phyloP scores from a whole-genome alignment of 805 yeast species.

The Candida dajiaensis region DNA sequence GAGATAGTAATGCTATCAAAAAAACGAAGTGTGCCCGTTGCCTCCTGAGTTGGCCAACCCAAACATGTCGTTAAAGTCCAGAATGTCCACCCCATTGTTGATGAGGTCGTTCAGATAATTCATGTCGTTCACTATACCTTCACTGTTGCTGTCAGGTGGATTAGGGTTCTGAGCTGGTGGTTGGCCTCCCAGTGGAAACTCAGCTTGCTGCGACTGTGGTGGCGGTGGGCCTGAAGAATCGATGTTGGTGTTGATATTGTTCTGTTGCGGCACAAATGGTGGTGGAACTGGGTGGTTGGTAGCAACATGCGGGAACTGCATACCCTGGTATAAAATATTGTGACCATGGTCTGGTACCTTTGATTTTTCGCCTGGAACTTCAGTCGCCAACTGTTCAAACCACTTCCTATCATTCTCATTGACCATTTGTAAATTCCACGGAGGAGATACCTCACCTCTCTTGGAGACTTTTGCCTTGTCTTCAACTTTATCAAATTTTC shows the following conservation, averaged over 20 bases:
- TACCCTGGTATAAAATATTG: neutral
- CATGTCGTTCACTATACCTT: neutral
- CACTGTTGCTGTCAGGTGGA: neutral
- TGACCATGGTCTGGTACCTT: neutral
- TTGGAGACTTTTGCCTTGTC: neutral
- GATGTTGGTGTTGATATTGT: neutral
- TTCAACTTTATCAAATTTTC: conserved; percentile 7
- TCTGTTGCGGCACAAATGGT: neutral
- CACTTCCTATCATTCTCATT: conserved; percentile 17
- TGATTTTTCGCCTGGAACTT: neutral
- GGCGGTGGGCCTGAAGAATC: neutral
- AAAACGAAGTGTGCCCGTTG: neutral
- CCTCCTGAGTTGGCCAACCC: neutral
- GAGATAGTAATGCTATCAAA: too few relatives aligned
- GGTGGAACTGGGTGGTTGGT: neutral
- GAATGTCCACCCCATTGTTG: neutral
- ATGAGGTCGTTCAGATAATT: neutral
- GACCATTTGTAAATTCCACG: conserved; percentile 7
- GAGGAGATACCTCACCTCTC: neutral
- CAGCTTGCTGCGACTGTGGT: neutral
- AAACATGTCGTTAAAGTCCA: neutral
- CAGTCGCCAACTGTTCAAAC: conserved; percentile 19
- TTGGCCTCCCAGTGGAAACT: neutral
- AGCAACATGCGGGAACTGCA: neutral
- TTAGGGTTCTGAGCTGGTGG: neutral